A percentile compares a stretch with the other conserved stretches of the same genome.
Conservation (phyloP, 1,139 yeast genomes). For the Yamadazyma mexicana region DNA sequence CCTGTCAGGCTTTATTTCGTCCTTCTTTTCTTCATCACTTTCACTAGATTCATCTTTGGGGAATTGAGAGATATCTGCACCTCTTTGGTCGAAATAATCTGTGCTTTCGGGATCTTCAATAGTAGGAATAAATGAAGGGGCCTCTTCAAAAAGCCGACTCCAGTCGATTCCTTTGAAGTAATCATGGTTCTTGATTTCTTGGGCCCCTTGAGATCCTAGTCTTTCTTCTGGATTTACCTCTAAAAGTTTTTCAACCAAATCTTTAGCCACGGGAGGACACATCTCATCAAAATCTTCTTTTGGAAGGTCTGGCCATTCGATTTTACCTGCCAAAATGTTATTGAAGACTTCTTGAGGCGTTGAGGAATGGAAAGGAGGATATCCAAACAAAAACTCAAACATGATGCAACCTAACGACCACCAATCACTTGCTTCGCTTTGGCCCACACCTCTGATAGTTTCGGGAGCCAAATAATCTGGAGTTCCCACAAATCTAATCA, state of each 20-base stretch:
- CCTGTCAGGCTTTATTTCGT: slow-evolving; percentile 12
- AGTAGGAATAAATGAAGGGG: slow-evolving; percentile 82
- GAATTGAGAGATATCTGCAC: slow-evolving; percentile 70
- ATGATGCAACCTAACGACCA: slow-evolving; percentile 97
- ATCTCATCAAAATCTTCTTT: slow-evolving; percentile 53
- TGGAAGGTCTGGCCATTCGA: slow-evolving; percentile 79
- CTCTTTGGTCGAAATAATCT: slow-evolving; percentile 88
- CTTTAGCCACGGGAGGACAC: slow-evolving; percentile 70
- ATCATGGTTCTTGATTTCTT: slow-evolving; percentile 73
- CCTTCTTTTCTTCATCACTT: slow-evolving; percentile 17
- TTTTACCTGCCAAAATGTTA: slow-evolving; percentile 69
- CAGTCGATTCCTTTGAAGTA: slow-evolving; percentile 75
- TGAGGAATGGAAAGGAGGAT: slow-evolving; percentile 89
- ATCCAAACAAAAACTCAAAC: slow-evolving; percentile 89
- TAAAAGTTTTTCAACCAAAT: slow-evolving; percentile 65
- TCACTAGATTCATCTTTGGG: slow-evolving; percentile 49
- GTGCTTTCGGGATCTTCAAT: slow-evolving; percentile 84
- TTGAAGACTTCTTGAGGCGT: slow-evolving; percentile 81
- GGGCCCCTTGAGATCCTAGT: slow-evolving; percentile 74
- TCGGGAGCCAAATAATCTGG: slow-evolving; percentile 98
- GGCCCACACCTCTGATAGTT: slow-evolving; percentile 82
- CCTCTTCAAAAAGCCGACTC: slow-evolving; percentile 70
- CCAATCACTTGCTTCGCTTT: slow-evolving; percentile 92
- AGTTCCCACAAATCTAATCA: slow-evolving; percentile 81
- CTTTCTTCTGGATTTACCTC: slow-evolving; percentile 63